Base-by-base conservation (phyloP, 2,329 filamentous ascomycete genomes). In the Plenodomus tracheiphilus region DNA sequence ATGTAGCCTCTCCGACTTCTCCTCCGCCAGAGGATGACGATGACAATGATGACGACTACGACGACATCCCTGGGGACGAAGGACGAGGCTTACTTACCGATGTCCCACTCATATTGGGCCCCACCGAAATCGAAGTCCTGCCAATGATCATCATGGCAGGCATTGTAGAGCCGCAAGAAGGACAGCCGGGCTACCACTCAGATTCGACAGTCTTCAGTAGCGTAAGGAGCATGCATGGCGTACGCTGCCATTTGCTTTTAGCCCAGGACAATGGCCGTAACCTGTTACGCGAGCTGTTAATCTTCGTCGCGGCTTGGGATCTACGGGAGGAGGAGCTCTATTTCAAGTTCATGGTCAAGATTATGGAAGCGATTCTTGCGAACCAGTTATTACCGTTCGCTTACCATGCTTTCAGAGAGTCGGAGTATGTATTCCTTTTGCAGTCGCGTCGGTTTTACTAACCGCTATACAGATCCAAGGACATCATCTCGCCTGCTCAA, bases 61-160 rank as follows among this genome's bases (percentile, higher is more conserved):
- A 88, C 59, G 85, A 83, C 15, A 86, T 91, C 57, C 75, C 76
- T 13, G 78, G 77, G 15, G 89, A 89, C 3, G 87, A 89, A 18
- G 81, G 89, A 66, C 88, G 90, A 16, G 93, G 93, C 11, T 77
- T 97, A 13, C 77, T 97, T 46, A 97, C 93, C 0, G 93, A 97
- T 69, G 91, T 97, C 11, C 93, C 93, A 22, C 88, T 97, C 58
- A 96, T 97, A 32, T 79, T 97, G 22, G 92, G 95, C 37, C 93
- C 93, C 0, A 92, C 91, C 47, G 93, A 97, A 73, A 97, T 97
- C 45, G 93, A 97, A 72, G 92, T 94, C 5, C 77, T 97, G 44
- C 93, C 96, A 46, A 96, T 97, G 92, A 95, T 97, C 51, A 87
- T 97, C 63, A 96, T 97, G 77, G 92, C 90, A 13, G 95, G 92